Base-by-base conservation (phyloP, 1,284 basidiomycete genomes). In the Puccinia novopanici region DNA sequence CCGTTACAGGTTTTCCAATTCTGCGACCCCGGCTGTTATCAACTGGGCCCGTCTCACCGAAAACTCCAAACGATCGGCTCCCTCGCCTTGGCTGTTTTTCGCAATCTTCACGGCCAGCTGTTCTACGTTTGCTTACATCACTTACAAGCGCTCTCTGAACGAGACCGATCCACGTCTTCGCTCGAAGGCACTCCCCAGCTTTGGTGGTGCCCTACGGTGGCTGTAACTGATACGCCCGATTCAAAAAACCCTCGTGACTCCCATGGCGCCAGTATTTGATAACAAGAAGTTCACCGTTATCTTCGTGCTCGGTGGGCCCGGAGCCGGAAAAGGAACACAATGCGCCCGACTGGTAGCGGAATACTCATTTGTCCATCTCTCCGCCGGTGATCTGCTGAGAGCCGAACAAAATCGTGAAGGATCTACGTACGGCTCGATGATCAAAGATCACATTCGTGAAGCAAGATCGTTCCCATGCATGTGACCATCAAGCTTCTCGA, bases 301-400 rank as follows among this genome's bases (percentile, higher is more conserved):
- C 84, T 99, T 94, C 84, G 95, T 99, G 24, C 91, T 99, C 30
- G 97, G 97, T 57, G 97, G 97, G 0, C 97, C 97, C 30, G 97
- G 97, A 79, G 94, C 94, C 83, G 95, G 96, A 83, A 99, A 99
- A 87, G 97, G 97, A 74, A 99, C 97, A 0, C 97, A 99, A 86
- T 98, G 95, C 85, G 90, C 89, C 45, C 89, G 89, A 81, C 91
- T 99, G 77, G 96, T 98, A n/a, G 84, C 91, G 72, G 92, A 94
- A 81, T 97, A 93, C 85, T 89, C 90, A 72, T 99, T 99, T 86
- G 92, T 91, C 84, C 97, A 99, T 87, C 90, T 99, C 67, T 98
- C 95, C 68, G 97, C 97, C 75, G 97, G 97, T 24, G 97, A 99
- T 87, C 91, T 99, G 42, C 90, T 99, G 22, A 92, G 97, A 81